These are phyloP conservation scores for Calvatia gigantea DNA, from an alignment of 768 basidiomycete species.

Conservation along the genomic window DNA sequence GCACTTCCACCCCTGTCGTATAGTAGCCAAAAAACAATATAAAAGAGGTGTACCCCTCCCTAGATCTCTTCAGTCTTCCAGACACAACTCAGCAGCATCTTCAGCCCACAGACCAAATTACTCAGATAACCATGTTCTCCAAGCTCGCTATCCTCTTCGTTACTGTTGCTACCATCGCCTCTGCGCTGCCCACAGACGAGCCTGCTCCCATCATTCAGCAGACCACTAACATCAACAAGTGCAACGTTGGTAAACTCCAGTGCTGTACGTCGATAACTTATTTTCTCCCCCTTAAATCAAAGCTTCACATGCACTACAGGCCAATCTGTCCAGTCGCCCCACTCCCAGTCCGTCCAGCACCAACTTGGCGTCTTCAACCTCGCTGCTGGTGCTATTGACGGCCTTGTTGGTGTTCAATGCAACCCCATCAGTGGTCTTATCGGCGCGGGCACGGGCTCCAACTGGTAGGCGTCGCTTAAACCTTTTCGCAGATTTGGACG, in stretches of 20 bases:
- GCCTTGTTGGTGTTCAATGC: constrained; percentile 16
- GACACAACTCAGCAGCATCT: neutral
- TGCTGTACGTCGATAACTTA: neutral
- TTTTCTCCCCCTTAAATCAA: no score
- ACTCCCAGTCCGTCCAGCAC: neutral
- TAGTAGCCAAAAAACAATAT: neutral
- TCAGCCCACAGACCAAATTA: no score
- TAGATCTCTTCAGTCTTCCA: neutral
- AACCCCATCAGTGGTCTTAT: constrained; percentile 18
- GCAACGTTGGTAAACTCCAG: neutral
- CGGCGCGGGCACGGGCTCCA: constrained; percentile 15
- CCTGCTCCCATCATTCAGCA: neutral
- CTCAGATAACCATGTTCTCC: neutral
- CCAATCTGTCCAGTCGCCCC: neutral
- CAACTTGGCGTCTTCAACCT: neutral
- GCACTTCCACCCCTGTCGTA: neutral
- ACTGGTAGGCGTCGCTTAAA: constrained; percentile 7
- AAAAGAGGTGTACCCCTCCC: neutral
- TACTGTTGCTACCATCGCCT: neutral
- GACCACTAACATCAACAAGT: neutral
- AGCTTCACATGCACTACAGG: neutral
- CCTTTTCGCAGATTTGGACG: neutral
- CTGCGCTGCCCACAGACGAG: neutral
- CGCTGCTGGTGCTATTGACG: neutral
- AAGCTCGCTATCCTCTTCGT: neutral